Evolutionary conservation across 2,329 filamentous ascomycete species (phyloP).

Genomic region (Cytospora paraplurivora): DNA sequence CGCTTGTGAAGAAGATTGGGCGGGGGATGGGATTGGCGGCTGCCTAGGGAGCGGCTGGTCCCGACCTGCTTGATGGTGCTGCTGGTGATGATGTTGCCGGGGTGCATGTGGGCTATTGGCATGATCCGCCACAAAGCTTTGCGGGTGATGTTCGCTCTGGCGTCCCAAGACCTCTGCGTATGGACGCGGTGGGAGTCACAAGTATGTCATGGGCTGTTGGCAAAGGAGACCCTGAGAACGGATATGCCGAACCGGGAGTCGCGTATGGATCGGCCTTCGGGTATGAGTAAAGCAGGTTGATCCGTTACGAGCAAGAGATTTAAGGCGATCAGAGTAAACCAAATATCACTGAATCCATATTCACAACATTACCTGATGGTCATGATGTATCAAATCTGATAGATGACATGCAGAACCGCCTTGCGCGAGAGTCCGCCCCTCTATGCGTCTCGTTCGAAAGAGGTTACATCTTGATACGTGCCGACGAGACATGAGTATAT

Average conservation of each 20-base stretch:
- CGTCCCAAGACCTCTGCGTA: neutral
- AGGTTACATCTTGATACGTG: too few relatives aligned
- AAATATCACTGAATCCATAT: neutral
- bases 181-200: neutral
- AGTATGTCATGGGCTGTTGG: neutral
- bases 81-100: neutral
- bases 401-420: too few relatives aligned
- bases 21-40: conserved; percentile 68
- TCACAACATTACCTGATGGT: too few relatives aligned
- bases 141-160: neutral
- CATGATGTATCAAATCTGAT: too few relatives aligned
- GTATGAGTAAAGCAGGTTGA: neutral
- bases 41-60: conserved; percentile 13
- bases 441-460: too few relatives aligned
- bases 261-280: neutral
- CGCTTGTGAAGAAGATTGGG: conserved; percentile 75
- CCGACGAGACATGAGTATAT: too few relatives aligned
- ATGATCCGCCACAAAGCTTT: neutral
- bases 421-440: too few relatives aligned
- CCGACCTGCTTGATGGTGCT: conserved; percentile 4
- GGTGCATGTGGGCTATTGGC: conserved; percentile 11
- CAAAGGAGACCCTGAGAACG: neutral
- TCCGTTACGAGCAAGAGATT: neutral
- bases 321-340: neutral
- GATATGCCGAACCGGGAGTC: neutral